phyloP scores from a whole-genome alignment of 495 filamentous ascomycete species.

The Tuber aestivum region DNA sequence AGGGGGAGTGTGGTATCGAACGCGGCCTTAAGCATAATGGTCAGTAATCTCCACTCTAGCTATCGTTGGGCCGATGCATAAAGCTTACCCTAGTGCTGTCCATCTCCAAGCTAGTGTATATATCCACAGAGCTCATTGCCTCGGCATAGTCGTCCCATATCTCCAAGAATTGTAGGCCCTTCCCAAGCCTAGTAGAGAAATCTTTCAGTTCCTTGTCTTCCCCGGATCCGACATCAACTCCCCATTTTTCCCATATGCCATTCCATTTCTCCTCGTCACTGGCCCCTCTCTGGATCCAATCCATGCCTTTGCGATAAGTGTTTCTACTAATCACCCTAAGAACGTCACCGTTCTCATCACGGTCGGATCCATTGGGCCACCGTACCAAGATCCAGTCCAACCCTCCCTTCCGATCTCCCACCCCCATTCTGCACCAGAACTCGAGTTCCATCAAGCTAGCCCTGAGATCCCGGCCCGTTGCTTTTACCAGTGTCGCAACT shows the following conservation, averaged over 20 bases:
- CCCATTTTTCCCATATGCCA: conserved; percentile 56
- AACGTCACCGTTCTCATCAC: conserved; percentile 58
- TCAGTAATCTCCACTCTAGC: conserved; percentile 29
- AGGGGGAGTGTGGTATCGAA: conserved; percentile 31
- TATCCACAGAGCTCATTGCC: conserved; percentile 51
- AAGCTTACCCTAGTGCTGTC: conserved; percentile 44
- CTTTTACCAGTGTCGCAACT: conserved; percentile 62
- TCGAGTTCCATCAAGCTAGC: conserved; percentile 79
- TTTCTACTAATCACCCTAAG: conserved; percentile 77
- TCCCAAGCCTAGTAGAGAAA: neutral
- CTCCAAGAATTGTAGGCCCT: conserved; percentile 10
- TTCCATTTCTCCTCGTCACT: conserved; percentile 49
- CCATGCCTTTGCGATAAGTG: conserved; percentile 74
- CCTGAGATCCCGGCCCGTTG: conserved; percentile 64
- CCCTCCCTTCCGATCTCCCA: conserved; percentile 82
- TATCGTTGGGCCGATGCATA: conserved; percentile 9
- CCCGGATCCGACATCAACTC: conserved; percentile 48
- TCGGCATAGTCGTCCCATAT: conserved; percentile 43
- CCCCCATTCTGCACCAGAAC: conserved; percentile 93
- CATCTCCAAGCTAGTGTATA: conserved; percentile 47
- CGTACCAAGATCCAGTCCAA: conserved; percentile 81
- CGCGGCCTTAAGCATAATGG: conserved; percentile 11
- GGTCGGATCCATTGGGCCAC: conserved; percentile 63
- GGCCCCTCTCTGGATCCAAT: conserved; percentile 54
- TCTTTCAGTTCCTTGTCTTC: conserved; percentile 30